A percentile compares a stretch with the other conserved stretches of the same genome.
Conservation (phyloP, 129 eudicot genomes). For the Lonicera japonica region DNA sequence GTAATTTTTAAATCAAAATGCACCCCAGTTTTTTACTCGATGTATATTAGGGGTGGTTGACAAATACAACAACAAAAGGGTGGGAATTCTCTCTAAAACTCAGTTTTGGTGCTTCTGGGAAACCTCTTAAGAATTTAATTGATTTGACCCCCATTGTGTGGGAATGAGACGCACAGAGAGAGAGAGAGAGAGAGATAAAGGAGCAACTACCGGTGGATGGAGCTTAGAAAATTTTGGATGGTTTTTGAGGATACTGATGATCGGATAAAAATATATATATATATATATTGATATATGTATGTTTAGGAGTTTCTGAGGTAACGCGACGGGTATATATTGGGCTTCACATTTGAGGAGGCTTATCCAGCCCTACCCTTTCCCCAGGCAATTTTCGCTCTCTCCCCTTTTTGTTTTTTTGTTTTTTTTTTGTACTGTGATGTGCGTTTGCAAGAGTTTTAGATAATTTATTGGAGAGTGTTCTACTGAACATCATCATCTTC, state of each 20-base stretch:
- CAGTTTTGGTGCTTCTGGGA: conserved; percentile 22
- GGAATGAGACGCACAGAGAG: not conserved
- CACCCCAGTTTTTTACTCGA: conserved; percentile 40
- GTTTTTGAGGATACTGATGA: conserved; percentile 16
- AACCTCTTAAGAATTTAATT: not conserved
- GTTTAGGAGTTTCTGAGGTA: conserved; percentile 13
- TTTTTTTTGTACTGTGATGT: not conserved
- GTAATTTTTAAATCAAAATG: conserved; percentile 21
- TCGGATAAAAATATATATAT: not conserved
- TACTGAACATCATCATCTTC: too few relatives aligned
- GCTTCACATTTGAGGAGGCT: conserved; percentile 4
- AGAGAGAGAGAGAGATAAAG: conserved; percentile 6
- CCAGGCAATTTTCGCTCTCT: conserved; percentile 7
- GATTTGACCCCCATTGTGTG: not conserved
- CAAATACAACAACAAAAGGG: not conserved
- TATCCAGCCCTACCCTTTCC: not conserved
- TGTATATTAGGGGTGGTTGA: conserved; percentile 42
- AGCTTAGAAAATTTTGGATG: conserved; percentile 52
- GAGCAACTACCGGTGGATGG: conserved; percentile 24
- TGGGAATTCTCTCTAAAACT: too few relatives aligned
- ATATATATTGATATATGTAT: not conserved
- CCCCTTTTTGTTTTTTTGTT: not conserved
- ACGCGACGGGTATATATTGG: conserved; percentile 7
- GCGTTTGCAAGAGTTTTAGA: too few relatives aligned
- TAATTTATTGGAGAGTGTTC: too few relatives aligned